A percentile compares a stretch with the other conserved stretches of the same genome.
These are phyloP conservation scores for Populus hybrid DNA, from an alignment of 441 rosid genomes.

Conservation along the genomic window DNA sequence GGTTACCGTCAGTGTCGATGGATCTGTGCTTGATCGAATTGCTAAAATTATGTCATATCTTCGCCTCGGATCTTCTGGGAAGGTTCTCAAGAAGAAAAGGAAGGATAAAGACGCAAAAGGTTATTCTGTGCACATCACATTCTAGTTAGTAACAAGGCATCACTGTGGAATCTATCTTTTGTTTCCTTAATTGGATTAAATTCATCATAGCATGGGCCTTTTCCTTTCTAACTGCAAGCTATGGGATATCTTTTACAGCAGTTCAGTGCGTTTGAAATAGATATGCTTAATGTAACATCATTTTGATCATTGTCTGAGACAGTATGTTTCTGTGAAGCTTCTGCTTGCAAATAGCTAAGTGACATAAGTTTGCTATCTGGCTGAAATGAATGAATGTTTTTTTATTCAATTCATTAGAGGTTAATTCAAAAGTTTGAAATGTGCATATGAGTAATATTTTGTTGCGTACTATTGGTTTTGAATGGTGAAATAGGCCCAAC, in stretches of 20 bases:
- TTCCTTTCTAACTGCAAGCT: neutral
- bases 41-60: slow-evolving; percentile 93
- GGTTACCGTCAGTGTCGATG: slow-evolving; percentile 90
- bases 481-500: neutral
- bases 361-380: neutral
- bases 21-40: slow-evolving; percentile 93
- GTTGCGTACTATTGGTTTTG: neutral
- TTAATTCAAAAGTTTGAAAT: neutral
- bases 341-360: neutral
- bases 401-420: neutral
- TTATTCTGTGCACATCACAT: slow-evolving; percentile 19
- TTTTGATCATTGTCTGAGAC: neutral
- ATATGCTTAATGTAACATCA: neutral
- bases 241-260: neutral
- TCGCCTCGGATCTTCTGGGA: slow-evolving; percentile 98
- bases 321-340: neutral
- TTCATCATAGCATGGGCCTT: neutral
- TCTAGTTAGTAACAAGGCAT: neutral
- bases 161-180: neutral
- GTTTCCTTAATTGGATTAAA: neutral
- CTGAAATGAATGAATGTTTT: neutral
- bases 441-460: neutral
- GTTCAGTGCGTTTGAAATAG: neutral
- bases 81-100: slow-evolving; percentile 98
- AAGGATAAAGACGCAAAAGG: slow-evolving; percentile 87